phyloP scores from a whole-genome alignment of 305 asterid species.

The Fraxinus nigra region DNA sequence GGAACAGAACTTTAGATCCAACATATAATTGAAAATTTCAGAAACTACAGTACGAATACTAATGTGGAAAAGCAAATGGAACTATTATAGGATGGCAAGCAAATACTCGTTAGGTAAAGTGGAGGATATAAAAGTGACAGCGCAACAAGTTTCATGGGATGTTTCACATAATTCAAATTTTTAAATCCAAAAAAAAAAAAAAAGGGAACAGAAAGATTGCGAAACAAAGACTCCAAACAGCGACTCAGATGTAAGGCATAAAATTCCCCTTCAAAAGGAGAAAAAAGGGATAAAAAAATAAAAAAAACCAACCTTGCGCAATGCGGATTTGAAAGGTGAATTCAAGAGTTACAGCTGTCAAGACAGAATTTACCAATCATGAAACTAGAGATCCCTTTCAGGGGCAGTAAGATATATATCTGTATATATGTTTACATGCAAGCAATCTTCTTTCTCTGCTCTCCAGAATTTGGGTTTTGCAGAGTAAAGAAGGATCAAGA shows the following conservation, averaged over 20 bases:
- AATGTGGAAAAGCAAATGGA: constrained; percentile 32
- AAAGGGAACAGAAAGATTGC: constrained; percentile 27
- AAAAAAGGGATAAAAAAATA: constrained; percentile 8
- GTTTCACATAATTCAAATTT: constrained; percentile 23
- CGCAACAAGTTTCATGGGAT: constrained; percentile 47
- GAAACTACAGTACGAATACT: constrained; percentile 18
- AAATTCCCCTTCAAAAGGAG: constrained; percentile 4
- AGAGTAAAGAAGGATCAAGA: constrained; percentile 35
- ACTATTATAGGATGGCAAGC: constrained; percentile 23
- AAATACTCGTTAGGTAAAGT: constrained; percentile 58
- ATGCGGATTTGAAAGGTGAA: constrained; percentile 26
- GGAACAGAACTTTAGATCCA: constrained; percentile 41
- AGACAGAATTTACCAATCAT: constrained; percentile 9
- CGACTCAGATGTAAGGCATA: constrained; percentile 40
- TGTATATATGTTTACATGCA: constrained; percentile 20
- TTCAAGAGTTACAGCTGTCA: constrained; percentile 27
- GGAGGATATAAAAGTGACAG: constrained; percentile 54
- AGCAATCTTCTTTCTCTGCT: constrained; percentile 26
- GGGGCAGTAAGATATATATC: neutral
- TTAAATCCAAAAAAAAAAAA: constrained; percentile 15
- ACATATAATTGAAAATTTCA: constrained; percentile 14
- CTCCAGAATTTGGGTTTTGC: constrained; percentile 28
- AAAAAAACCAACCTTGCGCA: constrained; percentile 27
- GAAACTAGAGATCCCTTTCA: constrained; percentile 23
- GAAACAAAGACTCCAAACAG: constrained; percentile 38